Evolutionary conservation across 805 yeast genomes (phyloP), one percentile per base, ranked within the genome.

Genomic region (Metschnikowia continentalis): DNA sequence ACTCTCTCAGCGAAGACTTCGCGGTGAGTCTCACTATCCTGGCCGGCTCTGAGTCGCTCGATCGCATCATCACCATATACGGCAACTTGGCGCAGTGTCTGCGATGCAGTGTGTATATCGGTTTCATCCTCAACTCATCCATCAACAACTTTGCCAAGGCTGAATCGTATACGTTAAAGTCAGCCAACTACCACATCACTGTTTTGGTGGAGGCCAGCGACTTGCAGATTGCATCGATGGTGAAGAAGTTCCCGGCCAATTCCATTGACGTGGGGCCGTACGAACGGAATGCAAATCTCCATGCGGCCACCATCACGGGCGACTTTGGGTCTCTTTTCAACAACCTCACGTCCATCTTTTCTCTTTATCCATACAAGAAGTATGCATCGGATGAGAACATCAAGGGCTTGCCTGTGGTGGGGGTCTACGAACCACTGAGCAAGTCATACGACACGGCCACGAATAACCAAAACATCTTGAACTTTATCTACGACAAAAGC

Each of bases 101-200:
- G 52, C 63, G 63, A 38, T 63, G 67, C 5, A 60, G 62, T 5
- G 47, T 68, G 2, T 71, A 53, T 44, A 42, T 69, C 11, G 54
- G 70, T 2, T 73, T 59, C 51, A 32, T 64, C 5, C 47, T 67
- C 35, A 56, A 52, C 33, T 62, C 66, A 2, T 60, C 58, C 30
- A 47, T 69, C 32, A 72, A 72, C 48, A 66, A 65, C 39, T 36
- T 65, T 8, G 49, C 58, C 19, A 50, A 56, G 7, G 48, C 48
- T 32, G 63, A 63, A 42, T 45, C 57, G 7, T 64, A 57, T 49
- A 72, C 74, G 0, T 63, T 73, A 42, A 71, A 70, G 47, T 67
- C 71, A 2, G 46, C 58, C 32, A 70, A 69, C 50, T 70, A 70
- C 53, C 42, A 45, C 19, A 26, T 62, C 6, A 49, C 44, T 22